Base-by-base conservation (phyloP, 106 monocot genomes). In the Ottelia alismoides region DNA sequence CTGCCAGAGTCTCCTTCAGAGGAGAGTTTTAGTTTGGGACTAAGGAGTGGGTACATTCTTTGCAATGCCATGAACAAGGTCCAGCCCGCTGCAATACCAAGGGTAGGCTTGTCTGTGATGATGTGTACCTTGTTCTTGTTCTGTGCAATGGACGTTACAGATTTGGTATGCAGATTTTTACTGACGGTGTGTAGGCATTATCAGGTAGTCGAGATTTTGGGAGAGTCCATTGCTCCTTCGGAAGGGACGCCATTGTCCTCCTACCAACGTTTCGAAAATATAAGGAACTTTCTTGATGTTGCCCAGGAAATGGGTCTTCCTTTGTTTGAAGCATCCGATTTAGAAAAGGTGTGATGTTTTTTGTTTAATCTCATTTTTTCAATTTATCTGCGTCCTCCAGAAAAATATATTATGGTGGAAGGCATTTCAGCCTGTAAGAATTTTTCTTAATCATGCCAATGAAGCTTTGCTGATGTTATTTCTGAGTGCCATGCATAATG, bases 231-330 rank as follows among this genome's bases (percentile, higher is more conserved):
- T 32, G 57, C 75, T 45, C 53, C 78, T 22, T 78, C 80, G 0
- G 91, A 91, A 73, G 91, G 84, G 68, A 81, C 91, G n/a, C 78
- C 87, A 21, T 28, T 86, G 46, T 81, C 85, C 7, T 84, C 91
- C 21, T 91, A 74, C 62, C 91, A 91, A 45, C 85, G 85, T 59
- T 91, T 91, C 60, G 91, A 91, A 71, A 91, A 91, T 61, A 74
- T 91, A 2, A 72, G 91, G 30, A 91, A 91, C 56, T 91, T 85
- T 26, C 84, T 85, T 28, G 84, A 75, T 47, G 81, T 80, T 2
- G 62, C 73, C 27, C 77, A 85, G 62, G 81, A 85, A 9, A 70
- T 81, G 44, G 85, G 91, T 26, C 54, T 91, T 23, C 91, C 91
- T 1, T 68, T 65, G 25, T 91, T 91, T 67, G 85, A 91, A 60